These are phyloP conservation scores for Sporisorium reilianum DNA, from an alignment of 1,284 basidiomycete species.

Conservation along the genomic window DNA sequence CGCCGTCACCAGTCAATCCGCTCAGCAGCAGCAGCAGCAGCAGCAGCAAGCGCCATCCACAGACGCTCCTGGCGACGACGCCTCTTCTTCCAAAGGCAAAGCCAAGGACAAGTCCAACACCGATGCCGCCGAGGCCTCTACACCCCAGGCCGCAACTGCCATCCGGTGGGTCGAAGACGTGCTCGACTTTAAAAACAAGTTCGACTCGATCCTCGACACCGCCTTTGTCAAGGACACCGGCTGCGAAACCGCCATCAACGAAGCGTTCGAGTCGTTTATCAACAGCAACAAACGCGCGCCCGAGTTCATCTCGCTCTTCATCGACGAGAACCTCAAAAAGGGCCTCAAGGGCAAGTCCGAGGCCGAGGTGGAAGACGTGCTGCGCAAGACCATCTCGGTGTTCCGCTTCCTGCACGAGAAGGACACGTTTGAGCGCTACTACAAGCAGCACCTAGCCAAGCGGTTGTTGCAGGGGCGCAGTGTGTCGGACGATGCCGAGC, in stretches of 20 bases:
- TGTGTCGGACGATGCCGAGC: slow-evolving; percentile 95
- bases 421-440: slow-evolving; percentile 97
- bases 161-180: slow-evolving; percentile 95
- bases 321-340: slow-evolving; percentile 96
- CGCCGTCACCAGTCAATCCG: slow-evolving; percentile 62
- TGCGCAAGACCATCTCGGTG: slow-evolving; percentile 94
- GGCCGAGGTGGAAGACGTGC: slow-evolving; percentile 84
- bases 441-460: slow-evolving; percentile 94
- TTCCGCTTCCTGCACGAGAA: slow-evolving; percentile 96
- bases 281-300: slow-evolving; percentile 88
- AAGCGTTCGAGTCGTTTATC: slow-evolving; percentile 94
- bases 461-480: slow-evolving; percentile 87
- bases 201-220: slow-evolving; percentile 80
- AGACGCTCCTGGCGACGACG: slow-evolving; percentile 17
- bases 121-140: slow-evolving; percentile 32
- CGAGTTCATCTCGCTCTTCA: slow-evolving; percentile 95
- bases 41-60: slow-evolving; percentile 21
- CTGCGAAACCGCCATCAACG: slow-evolving; percentile 83
- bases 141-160: slow-evolving; percentile 72
- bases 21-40: slow-evolving; percentile 17
- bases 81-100: slow-evolving; percentile 25
- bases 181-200: slow-evolving; percentile 89
- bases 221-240: slow-evolving; percentile 83
- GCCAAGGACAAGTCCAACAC: slow-evolving; percentile 14
- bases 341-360: slow-evolving; percentile 97